phyloP scores from a whole-genome alignment of 2,329 filamentous ascomycete species.

The Colletotrichum euphorbiae region DNA sequence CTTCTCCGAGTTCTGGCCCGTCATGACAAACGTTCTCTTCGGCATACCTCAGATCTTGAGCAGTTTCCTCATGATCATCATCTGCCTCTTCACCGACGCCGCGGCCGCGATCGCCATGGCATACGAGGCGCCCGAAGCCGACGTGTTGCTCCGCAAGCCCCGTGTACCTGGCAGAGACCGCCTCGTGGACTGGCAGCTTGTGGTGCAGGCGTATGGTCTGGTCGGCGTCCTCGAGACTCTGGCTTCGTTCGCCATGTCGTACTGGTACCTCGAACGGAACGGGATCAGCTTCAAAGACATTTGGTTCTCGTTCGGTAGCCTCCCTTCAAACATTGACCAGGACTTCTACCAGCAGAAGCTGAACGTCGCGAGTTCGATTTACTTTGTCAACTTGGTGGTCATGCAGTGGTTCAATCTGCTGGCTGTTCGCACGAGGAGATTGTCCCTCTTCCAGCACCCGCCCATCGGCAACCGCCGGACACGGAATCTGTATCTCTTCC shows the following conservation, averaged over 20 bases:
- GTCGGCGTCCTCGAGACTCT: conserved; percentile 73
- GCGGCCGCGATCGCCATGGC: conserved; percentile 78
- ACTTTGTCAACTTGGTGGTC: conserved; percentile 83
- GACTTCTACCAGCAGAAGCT: conserved; percentile 67
- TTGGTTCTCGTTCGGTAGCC: conserved; percentile 75
- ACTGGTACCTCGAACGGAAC: conserved; percentile 71
- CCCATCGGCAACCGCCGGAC: conserved; percentile 73
- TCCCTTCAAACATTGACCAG: conserved; percentile 62
- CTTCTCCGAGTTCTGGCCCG: conserved; percentile 82
- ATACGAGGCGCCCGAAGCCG: conserved; percentile 81
- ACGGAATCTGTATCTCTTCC: conserved; percentile 76
- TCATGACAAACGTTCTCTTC: conserved; percentile 78
- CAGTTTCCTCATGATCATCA: conserved; percentile 78
- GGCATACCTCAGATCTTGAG: conserved; percentile 79
- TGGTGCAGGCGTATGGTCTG: conserved; percentile 78
- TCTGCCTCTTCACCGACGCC: conserved; percentile 82
- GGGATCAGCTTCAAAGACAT: conserved; percentile 73
- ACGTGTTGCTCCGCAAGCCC: conserved; percentile 76
- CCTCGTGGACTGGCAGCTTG: conserved; percentile 78
- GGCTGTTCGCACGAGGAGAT: conserved; percentile 72
- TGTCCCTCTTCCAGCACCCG: conserved; percentile 78
- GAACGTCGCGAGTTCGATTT: conserved; percentile 77
- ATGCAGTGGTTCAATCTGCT: conserved; percentile 86
- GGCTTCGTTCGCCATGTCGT: conserved; percentile 72
- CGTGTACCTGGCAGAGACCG: conserved; percentile 76